Conservation (phyloP, 148 eudicot species). For the Rhododendron ferrugineum region DNA sequence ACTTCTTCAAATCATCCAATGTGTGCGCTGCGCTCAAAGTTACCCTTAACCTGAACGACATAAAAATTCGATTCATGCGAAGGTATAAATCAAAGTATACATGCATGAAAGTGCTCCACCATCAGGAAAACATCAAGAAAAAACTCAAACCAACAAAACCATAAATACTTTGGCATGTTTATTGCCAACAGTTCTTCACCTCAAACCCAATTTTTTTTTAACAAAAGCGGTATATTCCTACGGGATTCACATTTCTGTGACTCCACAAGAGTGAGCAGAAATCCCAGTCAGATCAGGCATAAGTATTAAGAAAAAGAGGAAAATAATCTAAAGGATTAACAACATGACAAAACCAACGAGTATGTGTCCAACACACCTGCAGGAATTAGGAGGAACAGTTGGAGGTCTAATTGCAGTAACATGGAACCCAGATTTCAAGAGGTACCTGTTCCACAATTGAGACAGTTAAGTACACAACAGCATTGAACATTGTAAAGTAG, state of each 20-base stretch:
- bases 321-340: background rate
- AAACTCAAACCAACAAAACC: background rate
- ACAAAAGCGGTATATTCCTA: background rate
- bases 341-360: background rate
- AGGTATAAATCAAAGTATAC: background rate
- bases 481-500: background rate
- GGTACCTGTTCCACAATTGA: slow-evolving; percentile 43
- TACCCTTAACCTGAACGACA: slow-evolving; percentile 52
- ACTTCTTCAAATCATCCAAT: slow-evolving; percentile 55
- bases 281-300: background rate
- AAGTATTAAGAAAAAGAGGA: background rate
- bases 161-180: background rate
- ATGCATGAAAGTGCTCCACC: background rate
- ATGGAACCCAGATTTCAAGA: slow-evolving; percentile 83
- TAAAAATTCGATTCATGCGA: background rate
- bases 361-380: slow-evolving; percentile 58
- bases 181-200: background rate
- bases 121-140: background rate
- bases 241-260: background rate
- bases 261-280: background rate
- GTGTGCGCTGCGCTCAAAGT: slow-evolving; percentile 86
- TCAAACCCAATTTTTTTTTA: background rate
- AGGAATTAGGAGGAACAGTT: slow-evolving; percentile 91
- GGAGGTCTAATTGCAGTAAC: slow-evolving; percentile 97
- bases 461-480: slow-evolving; percentile 8